Base-by-base conservation (phyloP, 768 basidiomycete genomes). In the Lentinula sp. region DNA sequence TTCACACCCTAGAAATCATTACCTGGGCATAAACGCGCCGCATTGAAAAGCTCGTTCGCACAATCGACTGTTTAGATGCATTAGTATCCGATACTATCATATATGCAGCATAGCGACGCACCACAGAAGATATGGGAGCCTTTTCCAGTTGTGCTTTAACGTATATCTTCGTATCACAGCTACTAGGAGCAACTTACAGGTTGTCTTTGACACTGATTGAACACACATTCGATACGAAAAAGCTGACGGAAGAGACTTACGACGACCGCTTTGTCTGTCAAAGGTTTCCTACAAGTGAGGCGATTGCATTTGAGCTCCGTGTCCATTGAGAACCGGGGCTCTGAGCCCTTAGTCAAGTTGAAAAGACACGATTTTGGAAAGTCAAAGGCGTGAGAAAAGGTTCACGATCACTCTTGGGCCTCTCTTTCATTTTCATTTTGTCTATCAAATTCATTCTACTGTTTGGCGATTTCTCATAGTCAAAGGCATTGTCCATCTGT, bases 111-210 rank as follows among this genome's bases (percentile, higher is more conserved):
- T 43, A 2, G n/a, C 7, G 7, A 50, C 59, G 67, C 71, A 88
- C 91, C 79, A 69, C 91, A 93, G 70, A 93, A 93, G 72, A 93
- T 91, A 76, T 92, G 91, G 59, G 91, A 91, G 74, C 91, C 91
- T 91, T 59, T 62, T 13, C 62, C 16, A 51, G 28, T 63, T 39
- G 39, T 59, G 40, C 40, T 64, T 42, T 53, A 61, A 50, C n/a
- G 16, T 37, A 61, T 55, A 32, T 32, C 37, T 45, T 53, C 32
- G 34, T 62, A 62, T 57, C 7, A 48, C 34, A 35, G 34, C 49
- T 32, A 32, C 9, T 18, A 7, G 39, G 8, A 49, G 42, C 28
- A 46, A 58, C 81, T 67, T 64, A 85, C 83, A 84, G 43, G 83
- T 84, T n/a, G 84, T 85, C 84, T 84, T 57, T 13, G 42, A 11